phyloP scores from a whole-genome alignment of 2,329 filamentous ascomycete species.

The Davidsoniella eucalypti region DNA sequence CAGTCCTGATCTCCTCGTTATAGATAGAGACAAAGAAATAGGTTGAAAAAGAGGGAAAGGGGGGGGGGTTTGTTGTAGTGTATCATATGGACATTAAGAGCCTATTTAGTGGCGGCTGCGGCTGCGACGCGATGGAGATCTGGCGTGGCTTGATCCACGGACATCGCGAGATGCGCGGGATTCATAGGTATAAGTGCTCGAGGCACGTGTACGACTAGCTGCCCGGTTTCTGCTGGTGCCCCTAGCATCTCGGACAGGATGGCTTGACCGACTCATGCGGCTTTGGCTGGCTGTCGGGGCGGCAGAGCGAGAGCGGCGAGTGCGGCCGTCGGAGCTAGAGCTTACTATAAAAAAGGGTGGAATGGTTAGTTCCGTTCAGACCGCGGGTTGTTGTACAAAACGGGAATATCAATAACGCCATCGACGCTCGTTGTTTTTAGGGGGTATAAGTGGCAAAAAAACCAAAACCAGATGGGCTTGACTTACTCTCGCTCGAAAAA shows the following conservation, averaged over 20 bases:
- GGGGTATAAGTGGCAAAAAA: neutral
- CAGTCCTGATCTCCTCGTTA: no score
- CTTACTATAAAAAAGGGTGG: conserved; percentile 25
- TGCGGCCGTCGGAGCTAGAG: conserved; percentile 29
- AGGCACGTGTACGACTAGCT: no score
- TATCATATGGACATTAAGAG: neutral
- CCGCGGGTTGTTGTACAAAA: neutral
- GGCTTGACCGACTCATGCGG: conserved; percentile 4
- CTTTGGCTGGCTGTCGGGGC: neutral
- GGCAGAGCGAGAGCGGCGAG: conserved; percentile 15
- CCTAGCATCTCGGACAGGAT: conserved; percentile 7
- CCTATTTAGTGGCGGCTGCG: conserved; percentile 1
- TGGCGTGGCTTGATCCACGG: neutral
- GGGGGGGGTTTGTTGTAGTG: neutral
- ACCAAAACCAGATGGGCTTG: neutral
- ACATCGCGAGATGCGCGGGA: neutral
- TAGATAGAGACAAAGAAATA: no score
- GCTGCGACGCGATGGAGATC: conserved; percentile 2
- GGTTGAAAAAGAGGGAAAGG: no score
- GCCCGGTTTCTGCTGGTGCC: conserved; percentile 15
- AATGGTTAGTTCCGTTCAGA: conserved; percentile 9
- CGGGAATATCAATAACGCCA: no score
- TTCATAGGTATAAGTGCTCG: no score
- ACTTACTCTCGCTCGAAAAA: conserved; percentile 10
- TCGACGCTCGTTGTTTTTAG: no score